Base-by-base conservation (phyloP, 2,329 filamentous ascomycete genomes). In the Aureobasidium leucospermi region DNA sequence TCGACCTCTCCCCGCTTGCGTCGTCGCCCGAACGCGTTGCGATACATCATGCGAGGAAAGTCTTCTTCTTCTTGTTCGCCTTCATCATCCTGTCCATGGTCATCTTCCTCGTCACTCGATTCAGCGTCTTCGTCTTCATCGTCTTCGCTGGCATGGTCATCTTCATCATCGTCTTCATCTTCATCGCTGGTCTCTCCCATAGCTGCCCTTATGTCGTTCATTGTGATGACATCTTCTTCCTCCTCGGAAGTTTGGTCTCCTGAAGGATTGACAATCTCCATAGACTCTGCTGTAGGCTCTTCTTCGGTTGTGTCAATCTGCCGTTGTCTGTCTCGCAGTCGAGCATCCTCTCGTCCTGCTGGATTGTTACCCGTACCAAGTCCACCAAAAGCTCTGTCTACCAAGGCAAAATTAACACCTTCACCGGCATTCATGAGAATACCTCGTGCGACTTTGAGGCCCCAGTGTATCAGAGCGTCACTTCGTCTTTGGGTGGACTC, bases 381-480 rank as follows among this genome's bases (percentile, higher is more conserved):
- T 0, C 84, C 85, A 34, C 84, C 84, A 70, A 85, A 87, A 4
- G 83, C 82, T 34, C 78, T 76, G 66, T 85, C 83, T 19, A 85
- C 79, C 62, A 79, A 79, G 15, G 75, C 73, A 68, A 81, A 85
- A 43, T 80, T 80, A 47, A 87, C 74, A 2, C 76, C 78, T 62
- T 79, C 78, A 0, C 76, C 78, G 19, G 79, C 79, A 64, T 81
- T 81, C 74, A 84, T 78, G 48, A 88, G 67, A 1, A 87, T 65
- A 0, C 83, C 81, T 59, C 84, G 75, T 1, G 79, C 82, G 15
- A 87, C 80, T 58, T 80, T 80, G 58, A 81, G 73, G 4, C 77
- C 81, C 85, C 85, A 88, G 65, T 82, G 85, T 38, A 70, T 66
- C 55, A 75, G 70, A 2, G 77, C 77, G 4, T 72, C 69, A 28